These are phyloP conservation scores for Saccharomyces hybrid DNA, from an alignment of 1,139 yeast genomes.

Conservation along the genomic window DNA sequence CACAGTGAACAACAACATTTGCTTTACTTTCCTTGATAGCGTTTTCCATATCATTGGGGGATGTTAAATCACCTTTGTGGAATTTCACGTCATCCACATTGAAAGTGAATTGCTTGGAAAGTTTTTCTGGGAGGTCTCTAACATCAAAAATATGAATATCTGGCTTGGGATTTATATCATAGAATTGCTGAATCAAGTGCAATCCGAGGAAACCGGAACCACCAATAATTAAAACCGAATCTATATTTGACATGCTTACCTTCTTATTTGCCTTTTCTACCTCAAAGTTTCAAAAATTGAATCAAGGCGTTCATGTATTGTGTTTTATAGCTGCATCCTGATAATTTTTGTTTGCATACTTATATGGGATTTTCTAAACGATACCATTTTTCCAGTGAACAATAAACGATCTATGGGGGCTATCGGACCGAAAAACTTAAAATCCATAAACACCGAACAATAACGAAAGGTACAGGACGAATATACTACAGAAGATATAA, in stretches of 20 bases:
- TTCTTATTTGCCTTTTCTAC: not conserved
- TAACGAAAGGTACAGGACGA: not conserved
- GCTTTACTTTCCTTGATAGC: constrained; percentile 60
- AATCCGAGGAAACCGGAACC: constrained; percentile 94
- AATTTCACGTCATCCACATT: constrained; percentile 48
- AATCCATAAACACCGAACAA: not conserved
- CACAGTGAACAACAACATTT: constrained; percentile 84
- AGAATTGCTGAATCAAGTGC: constrained; percentile 81
- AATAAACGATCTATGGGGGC: not conserved
- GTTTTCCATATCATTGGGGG: constrained; percentile 52
- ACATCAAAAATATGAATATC: constrained; percentile 82
- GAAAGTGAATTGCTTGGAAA: constrained; percentile 70
- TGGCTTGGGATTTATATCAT: constrained; percentile 58
- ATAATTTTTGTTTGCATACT: not conserved
- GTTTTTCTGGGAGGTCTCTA: constrained; percentile 67
- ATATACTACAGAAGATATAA: not conserved
- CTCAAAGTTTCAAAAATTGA: not conserved
- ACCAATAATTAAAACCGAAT: constrained; percentile 77
- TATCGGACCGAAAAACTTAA: not conserved
- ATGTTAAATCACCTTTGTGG: constrained; percentile 80
- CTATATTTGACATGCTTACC: constrained; percentile 24
- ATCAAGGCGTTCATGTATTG: not conserved
- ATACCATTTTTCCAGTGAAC: not conserved
- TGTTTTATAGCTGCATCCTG: not conserved
- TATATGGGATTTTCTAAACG: not conserved